Evolutionary conservation across 1,284 basidiomycete genomes (phyloP), one percentile per base, ranked within the genome.

Genomic region (Amylostereum areolatum): DNA sequence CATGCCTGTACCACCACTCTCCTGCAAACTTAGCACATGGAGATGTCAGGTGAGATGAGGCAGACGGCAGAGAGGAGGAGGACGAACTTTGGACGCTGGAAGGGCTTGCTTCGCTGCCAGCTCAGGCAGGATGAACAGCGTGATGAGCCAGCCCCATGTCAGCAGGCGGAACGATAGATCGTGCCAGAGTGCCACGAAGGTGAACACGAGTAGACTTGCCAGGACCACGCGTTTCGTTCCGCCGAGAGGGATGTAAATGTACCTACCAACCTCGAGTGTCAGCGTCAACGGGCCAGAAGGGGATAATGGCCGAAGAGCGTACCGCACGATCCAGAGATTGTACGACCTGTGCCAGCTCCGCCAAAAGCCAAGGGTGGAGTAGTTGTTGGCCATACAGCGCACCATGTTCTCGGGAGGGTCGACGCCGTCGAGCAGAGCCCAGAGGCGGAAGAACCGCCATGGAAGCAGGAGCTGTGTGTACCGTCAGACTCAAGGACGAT

Each of bases 321-420:
- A 92, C 85, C 95, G 76, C 39, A 96, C 84, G 45, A 95, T 78
- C 96, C 97, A 99, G 7, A 98, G 78, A 62, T 99, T 99, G 70
- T 95, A 99, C 58, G 87, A 91, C 8, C 96, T 75, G 66, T 99
- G 96, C 97, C 96, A 99, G 52, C 84, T 85, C 54, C 95, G 71
- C 96, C 96, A 99, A 66, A 99, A 99, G 0, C 92, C 94, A 2
- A 89, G 67, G 0, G 86, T 83, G 1, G 94, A 97, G 62, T 97
- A 98, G 66, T 98, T 99, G 71, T 99, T 99, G n/a, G 85, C 89
- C 81, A 98, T 90, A 63, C 97, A 98, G 11, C 97, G 80, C 4
- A 99, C 80, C 97, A 99, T 97, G 65, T 99, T 99, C 66, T 99
- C 97, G 0, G 94, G 97, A 1, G 94, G 86, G 59, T 98, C 92